A percentile compares a stretch with the other conserved stretches of the same genome.
phyloP scores from a whole-genome alignment of 768 basidiomycete genomes.

The Suillus alpinus region DNA sequence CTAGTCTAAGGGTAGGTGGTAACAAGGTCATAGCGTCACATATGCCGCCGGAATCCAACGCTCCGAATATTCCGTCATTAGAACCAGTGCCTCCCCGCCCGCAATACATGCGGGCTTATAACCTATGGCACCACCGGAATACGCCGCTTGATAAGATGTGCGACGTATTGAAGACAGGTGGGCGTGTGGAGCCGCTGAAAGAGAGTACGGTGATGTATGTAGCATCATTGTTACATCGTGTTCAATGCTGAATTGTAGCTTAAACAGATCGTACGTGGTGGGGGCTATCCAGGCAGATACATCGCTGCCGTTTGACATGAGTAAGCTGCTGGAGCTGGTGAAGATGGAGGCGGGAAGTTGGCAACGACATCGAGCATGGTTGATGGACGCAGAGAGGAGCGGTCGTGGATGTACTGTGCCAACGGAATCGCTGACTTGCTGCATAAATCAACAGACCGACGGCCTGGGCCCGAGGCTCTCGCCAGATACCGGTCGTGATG shows the following conservation, averaged over 20 bases:
- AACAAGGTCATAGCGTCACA: background rate
- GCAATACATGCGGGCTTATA: conserved; percentile 44
- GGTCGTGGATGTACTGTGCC: background rate
- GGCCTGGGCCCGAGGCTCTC: background rate
- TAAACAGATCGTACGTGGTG: conserved; percentile 40
- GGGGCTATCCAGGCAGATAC: conserved; percentile 39
- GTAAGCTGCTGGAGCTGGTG: conserved; percentile 34
- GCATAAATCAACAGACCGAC: background rate
- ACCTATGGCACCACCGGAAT: conserved; percentile 38
- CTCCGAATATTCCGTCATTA: background rate
- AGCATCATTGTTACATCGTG: background rate
- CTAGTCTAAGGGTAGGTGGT: background rate
- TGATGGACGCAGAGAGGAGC: conserved; percentile 16
- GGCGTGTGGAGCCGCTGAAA: conserved; percentile 38
- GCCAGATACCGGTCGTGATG: background rate
- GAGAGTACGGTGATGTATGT: conserved; percentile 48
- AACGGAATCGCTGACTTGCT: background rate
- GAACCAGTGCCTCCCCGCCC: conserved; percentile 27
- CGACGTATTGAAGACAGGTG: conserved; percentile 29
- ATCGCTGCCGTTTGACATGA: conserved; percentile 35
- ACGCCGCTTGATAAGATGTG: conserved; percentile 40
- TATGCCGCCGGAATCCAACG: too few relatives aligned
- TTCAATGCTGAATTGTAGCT: background rate
- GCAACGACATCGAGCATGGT: conserved; percentile 39
- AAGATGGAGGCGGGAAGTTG: conserved; percentile 41